Percentiles rank a stretch among this genome's conserved stretches.
Conservation (phyloP, 345 rosid genomes). For the Populus nigra region DNA sequence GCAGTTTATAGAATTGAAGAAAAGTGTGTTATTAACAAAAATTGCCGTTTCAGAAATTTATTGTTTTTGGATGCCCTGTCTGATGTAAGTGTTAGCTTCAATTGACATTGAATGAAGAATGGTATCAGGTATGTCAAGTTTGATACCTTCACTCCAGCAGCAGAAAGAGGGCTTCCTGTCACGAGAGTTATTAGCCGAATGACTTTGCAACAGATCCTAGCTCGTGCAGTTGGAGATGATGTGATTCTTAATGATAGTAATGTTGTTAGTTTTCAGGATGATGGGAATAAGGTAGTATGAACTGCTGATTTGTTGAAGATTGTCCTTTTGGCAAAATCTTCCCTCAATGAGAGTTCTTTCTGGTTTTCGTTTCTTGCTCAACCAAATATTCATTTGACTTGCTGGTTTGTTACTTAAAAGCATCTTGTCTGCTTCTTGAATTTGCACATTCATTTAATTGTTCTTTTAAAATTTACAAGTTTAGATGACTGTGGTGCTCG, state of each 20-base stretch:
- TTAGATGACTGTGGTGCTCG: conserved; percentile 77
- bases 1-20: not conserved
- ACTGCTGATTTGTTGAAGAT: conserved; percentile 7
- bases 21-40: not conserved
- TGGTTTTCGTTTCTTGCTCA: not conserved
- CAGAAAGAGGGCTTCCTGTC: conserved; percentile 79
- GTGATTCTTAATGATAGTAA: conserved; percentile 70
- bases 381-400: conserved; percentile 1
- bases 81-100: conserved; percentile 3
- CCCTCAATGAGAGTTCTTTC: not conserved
- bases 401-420: conserved; percentile 2
- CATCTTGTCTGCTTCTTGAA: not conserved
- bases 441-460: not conserved
- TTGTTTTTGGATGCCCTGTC: not conserved
- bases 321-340: not conserved
- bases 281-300: conserved; percentile 63
- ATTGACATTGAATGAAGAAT: conserved; percentile 23
- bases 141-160: conserved; percentile 95
- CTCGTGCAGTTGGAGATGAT: conserved; percentile 78
- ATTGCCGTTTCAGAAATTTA: not conserved
- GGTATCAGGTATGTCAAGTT: conserved; percentile 78
- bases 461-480: conserved; percentile 21
- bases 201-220: conserved; percentile 83
- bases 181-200: conserved; percentile 88
- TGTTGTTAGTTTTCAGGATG: conserved; percentile 77